Conservation (phyloP, 192 early-diverging fungal species). For the Mortierella alpina region DNA sequence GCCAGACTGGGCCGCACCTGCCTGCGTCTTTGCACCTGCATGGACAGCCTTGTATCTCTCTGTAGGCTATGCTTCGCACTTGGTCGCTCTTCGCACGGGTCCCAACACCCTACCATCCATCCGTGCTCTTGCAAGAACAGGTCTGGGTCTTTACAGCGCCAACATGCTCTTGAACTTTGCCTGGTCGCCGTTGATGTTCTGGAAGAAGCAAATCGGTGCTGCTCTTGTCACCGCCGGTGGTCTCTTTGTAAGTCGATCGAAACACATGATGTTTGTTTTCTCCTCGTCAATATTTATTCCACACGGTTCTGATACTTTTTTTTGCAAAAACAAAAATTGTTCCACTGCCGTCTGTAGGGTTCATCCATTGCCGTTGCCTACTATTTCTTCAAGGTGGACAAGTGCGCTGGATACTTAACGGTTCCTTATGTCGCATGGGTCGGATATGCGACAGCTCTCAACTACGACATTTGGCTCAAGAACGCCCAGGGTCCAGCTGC, state of each 20-base stretch:
- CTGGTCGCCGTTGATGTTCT: constrained; percentile 43
- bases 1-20: constrained; percentile 37
- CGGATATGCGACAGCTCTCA: constrained; percentile 50
- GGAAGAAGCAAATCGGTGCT: constrained; percentile 36
- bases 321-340: not conserved
- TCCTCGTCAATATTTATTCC: not conserved
- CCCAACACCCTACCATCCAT: constrained; percentile 38
- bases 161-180: constrained; percentile 45
- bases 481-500: constrained; percentile 32
- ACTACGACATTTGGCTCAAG: constrained; percentile 53
- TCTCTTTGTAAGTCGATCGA: constrained; percentile 34
- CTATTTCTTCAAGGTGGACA: constrained; percentile 52
- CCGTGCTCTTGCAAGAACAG: constrained; percentile 28
- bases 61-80: constrained; percentile 48
- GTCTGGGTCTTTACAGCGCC: constrained; percentile 32
- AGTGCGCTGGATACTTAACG: constrained; percentile 44
- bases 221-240: constrained; percentile 30
- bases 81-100: constrained; percentile 42
- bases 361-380: constrained; percentile 31
- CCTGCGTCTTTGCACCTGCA: constrained; percentile 20
- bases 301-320: not conserved
- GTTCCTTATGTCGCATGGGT: constrained; percentile 50
- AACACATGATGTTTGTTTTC: constrained; percentile 1
- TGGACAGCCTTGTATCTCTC: constrained; percentile 44
- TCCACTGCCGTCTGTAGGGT: constrained; percentile 5